Evolutionary conservation across 192 early-diverging fungal species (phyloP), one percentile per base, ranked within the genome.

Genomic region (Backusella mclennaniae): DNA sequence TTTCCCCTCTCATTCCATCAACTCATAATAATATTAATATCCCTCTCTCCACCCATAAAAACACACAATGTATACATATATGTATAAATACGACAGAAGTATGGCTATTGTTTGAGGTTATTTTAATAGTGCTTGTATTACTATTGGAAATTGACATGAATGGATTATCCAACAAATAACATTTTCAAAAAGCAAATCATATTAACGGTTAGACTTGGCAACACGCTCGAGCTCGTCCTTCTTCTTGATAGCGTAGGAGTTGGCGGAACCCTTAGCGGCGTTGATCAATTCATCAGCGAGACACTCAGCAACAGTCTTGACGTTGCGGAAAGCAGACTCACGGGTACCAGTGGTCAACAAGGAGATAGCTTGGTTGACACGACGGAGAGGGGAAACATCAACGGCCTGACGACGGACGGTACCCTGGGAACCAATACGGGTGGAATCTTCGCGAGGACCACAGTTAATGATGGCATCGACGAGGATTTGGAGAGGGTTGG

Each of bases 231-330:
- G 87, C 86, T 98, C 97, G 87, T 98, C 98, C 95, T 99, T 99
- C 96, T 98, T 98, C 92, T 98, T 99, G 94, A 98, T 99, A 80
- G 97, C 97, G 84, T 99, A 99, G 73, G 96, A 98, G 95, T 99
- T 99, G 85, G 97, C 96, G 73, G 96, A 97, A 79, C 97, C 96
- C 79, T 87, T 94, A 79, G 93, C 93, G 76, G 97, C 97, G 91
- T 99, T 99, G 90, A 99, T 98, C 80, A 99, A 92, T 89, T 99
- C 97, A 90, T 99, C 97, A 80, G 97, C 97, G 75, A 98, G 92
- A 91, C 97, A 99, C 89, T 99, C 97, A 79, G 97, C 97, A 90
- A 99, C 97, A 82, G 97, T 97, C 95, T 99, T 99, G 91, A 96
- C 91, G 94, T 99, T 99, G 85, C 97, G 95, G 96, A 99, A 99